Evolutionary conservation across 2,329 filamentous ascomycete species (phyloP), one percentile per base, ranked within the genome.

Genomic region (Alternaria angustiovoidea): DNA sequence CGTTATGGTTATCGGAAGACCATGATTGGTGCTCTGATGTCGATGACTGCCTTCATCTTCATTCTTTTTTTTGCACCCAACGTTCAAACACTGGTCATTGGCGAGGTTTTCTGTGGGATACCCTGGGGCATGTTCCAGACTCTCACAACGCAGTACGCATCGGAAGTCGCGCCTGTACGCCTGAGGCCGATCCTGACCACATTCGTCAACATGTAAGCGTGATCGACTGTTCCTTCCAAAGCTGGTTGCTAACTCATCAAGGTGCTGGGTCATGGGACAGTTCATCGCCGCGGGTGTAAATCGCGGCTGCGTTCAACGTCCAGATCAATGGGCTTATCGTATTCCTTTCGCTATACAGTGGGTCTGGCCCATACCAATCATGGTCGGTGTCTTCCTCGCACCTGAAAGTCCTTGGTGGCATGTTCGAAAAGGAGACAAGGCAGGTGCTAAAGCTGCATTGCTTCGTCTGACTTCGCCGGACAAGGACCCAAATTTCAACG

Each of bases 381-480:
- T 87, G 47, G 75, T 90, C 54, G 88, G 86, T 55, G 87, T 91
- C 63, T 85, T 80, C 63, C 87, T 91, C 60, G 89, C 89, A 0
- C 90, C 89, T 8, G 88, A 91, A 72, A 87, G 84, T 16, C 89
- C 89, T 2, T 91, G 89, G 89, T 91, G 89, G 89, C 84, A 91
- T 30, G 87, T 92, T 42, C 87, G 89, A 30, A 84, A 82, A 65
- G 88, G 87, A 24, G 84, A 84, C 43, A 79, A 86, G 38, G 85
- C 87, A 5, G 87, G 89, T 16, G 90, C 90, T 20, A 89, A 89
- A 78, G 79, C 81, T 38, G 82, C 89, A 2, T 82, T 92, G 20
- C 79, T 89, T 48, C 87, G 89, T 4, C 80, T 92, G 24, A 91
- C 89, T 1, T 88, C 85, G 65, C 71, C 82, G 5, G 81, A 87